These are phyloP conservation scores for Salisapilia sapeloensis DNA, from an alignment of 352 stramenopile species.

Conservation along the genomic window DNA sequence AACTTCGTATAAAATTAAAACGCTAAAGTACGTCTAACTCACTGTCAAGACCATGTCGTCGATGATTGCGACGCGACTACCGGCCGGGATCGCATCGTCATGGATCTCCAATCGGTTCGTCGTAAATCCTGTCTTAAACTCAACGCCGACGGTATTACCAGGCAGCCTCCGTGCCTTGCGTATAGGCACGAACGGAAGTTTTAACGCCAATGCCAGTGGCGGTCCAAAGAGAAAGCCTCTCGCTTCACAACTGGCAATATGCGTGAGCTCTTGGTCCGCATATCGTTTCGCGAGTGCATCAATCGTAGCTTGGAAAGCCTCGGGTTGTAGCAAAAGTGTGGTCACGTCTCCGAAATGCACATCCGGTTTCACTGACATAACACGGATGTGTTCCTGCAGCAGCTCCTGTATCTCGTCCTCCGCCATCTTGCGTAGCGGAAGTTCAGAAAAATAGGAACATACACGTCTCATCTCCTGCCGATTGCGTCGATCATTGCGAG, in stretches of 20 bases:
- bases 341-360: conserved; percentile 58
- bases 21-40: no score
- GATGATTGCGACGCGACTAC: conserved; percentile 56
- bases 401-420: conserved; percentile 32
- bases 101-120: conserved; percentile 65
- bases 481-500: no score
- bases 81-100: conserved; percentile 52
- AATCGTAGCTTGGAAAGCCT: conserved; percentile 55
- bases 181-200: conserved; percentile 53
- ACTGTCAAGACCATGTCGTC: conserved; percentile 70
- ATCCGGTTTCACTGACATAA: conserved; percentile 37
- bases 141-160: conserved; percentile 53
- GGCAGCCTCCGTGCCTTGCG: conserved; percentile 39
- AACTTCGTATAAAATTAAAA: neutral
- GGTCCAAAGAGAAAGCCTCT: conserved; percentile 71
- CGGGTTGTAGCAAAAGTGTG: conserved; percentile 45
- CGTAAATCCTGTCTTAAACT: conserved; percentile 67
- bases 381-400: conserved; percentile 48
- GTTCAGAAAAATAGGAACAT: no score
- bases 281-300: conserved; percentile 54
- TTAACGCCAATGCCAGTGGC: conserved; percentile 45
- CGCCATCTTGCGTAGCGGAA: no score
- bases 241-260: conserved; percentile 68
- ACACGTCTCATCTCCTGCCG: no score
- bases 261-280: conserved; percentile 31